Conservation (phyloP, 202 grass and related monocot genomes). For the Panicum virgatum region DNA sequence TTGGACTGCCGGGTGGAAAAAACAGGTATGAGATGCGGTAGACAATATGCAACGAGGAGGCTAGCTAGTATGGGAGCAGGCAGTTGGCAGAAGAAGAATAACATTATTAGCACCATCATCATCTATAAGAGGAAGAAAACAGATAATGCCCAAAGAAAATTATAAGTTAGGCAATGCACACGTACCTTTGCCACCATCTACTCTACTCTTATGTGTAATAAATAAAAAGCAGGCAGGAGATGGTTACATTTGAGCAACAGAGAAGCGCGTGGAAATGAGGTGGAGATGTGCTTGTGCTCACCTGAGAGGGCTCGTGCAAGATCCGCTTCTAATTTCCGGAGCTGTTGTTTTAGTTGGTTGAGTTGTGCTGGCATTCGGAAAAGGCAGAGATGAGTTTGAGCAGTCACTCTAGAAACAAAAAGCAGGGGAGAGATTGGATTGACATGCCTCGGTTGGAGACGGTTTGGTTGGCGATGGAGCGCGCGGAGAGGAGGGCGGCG, state of each 20-base stretch:
- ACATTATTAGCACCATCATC: too few species aligned
- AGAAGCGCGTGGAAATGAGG: neutral
- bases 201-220: too few species aligned
- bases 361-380: conserved; percentile 50
- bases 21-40: neutral
- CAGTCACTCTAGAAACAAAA: neutral
- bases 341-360: conserved; percentile 50
- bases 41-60: neutral
- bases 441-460: conserved; percentile 28
- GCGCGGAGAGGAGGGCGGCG: conserved; percentile 53
- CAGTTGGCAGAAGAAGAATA: neutral
- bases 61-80: neutral
- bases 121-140: neutral
- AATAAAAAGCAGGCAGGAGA: too few species aligned
- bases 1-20: conserved; percentile 41
- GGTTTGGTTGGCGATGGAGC: conserved; percentile 46
- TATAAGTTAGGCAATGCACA: neutral
- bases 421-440: neutral
- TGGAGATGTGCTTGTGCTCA: conserved; percentile 30
- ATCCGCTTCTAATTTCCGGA: conserved; percentile 52
- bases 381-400: neutral
- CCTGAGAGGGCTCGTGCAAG: conserved; percentile 52
- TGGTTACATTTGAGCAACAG: neutral
- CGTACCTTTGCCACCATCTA: neutral
- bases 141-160: neutral